Conservation (phyloP, 2,329 filamentous ascomycete genomes). For the Penicillium hesseltinei region DNA sequence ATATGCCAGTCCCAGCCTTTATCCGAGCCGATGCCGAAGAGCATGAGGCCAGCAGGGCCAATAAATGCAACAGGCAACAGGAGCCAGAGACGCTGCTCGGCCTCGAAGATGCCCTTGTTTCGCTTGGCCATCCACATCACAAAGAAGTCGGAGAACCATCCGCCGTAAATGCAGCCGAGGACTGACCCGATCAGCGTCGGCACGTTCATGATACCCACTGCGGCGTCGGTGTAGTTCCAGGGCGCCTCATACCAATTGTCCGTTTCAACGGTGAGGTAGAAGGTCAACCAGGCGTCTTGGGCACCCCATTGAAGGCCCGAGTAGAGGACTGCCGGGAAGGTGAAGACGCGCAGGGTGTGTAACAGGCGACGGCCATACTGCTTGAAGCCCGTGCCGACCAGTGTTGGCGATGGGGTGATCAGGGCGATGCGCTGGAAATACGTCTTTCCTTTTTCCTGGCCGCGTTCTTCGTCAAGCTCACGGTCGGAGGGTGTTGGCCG, state of each 20-base stretch:
- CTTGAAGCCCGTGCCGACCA: conserved; percentile 53
- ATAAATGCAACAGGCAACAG: conserved; percentile 52
- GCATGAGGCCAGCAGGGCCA: conserved; percentile 52
- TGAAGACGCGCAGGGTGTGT: conserved; percentile 57
- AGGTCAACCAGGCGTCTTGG: conserved; percentile 60
- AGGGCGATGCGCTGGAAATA: conserved; percentile 57
- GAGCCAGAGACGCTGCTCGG: conserved; percentile 55
- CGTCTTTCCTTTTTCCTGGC: conserved; percentile 41
- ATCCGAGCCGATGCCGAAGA: conserved; percentile 54
- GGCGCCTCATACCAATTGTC: conserved; percentile 55
- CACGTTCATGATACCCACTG: conserved; percentile 58
- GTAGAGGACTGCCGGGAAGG: conserved; percentile 58
- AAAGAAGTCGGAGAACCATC: conserved; percentile 57
- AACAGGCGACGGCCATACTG: conserved; percentile 56
- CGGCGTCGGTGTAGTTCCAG: conserved; percentile 55
- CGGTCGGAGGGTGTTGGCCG: not conserved
- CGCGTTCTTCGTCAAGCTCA: conserved; percentile 14
- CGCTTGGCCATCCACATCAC: conserved; percentile 55
- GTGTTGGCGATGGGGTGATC: conserved; percentile 56
- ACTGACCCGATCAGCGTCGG: conserved; percentile 49
- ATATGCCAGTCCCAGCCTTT: conserved; percentile 54
- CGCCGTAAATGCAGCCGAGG: conserved; percentile 57
- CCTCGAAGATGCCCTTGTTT: conserved; percentile 55
- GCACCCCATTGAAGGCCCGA: conserved; percentile 60
- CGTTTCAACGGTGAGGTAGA: conserved; percentile 59